Percentiles rank a stretch among this genome's conserved stretches.
phyloP scores from a whole-genome alignment of 768 basidiomycete species.

The Omphalotus guepiniiformis region DNA sequence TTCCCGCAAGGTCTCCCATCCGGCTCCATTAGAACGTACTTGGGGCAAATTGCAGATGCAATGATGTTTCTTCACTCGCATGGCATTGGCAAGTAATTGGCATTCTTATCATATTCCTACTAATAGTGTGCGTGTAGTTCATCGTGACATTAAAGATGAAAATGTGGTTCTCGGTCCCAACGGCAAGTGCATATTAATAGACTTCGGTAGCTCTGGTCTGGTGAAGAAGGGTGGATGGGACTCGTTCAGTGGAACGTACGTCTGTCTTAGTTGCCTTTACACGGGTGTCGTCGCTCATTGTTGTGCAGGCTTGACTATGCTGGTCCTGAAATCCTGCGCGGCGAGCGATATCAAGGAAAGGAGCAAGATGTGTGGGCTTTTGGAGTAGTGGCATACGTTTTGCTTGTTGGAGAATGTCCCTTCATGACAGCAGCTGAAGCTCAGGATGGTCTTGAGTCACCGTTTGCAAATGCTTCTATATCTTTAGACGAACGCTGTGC shows the following conservation, averaged over 20 bases:
- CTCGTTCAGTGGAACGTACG: constrained; percentile 90
- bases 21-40: constrained; percentile 69
- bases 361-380: constrained; percentile 99
- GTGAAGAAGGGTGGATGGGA: constrained; percentile 86
- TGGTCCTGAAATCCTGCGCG: constrained; percentile 92
- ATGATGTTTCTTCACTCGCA: constrained; percentile 83
- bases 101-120: constrained; percentile 2
- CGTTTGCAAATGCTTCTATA: constrained; percentile 73
- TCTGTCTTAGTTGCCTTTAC: constrained; percentile 18
- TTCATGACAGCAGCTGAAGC: constrained; percentile 91
- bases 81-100: constrained; percentile 71
- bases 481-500: constrained; percentile 76
- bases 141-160: constrained; percentile 98
- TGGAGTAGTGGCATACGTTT: constrained; percentile 93
- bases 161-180: constrained; percentile 82
- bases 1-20: constrained; percentile 84
- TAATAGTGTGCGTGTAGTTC: constrained; percentile 46
- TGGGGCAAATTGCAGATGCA: constrained; percentile 94
- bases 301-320: constrained; percentile 80
- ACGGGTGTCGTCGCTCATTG: constrained; percentile 3
- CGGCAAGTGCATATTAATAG: constrained; percentile 88
- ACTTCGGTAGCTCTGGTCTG: constrained; percentile 92
- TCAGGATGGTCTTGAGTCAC: constrained; percentile 75
- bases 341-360: constrained; percentile 92
- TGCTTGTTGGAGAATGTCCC: constrained; percentile 88